Base-by-base conservation (phyloP, 768 basidiomycete genomes). In the Melanogaster broomeanus region DNA sequence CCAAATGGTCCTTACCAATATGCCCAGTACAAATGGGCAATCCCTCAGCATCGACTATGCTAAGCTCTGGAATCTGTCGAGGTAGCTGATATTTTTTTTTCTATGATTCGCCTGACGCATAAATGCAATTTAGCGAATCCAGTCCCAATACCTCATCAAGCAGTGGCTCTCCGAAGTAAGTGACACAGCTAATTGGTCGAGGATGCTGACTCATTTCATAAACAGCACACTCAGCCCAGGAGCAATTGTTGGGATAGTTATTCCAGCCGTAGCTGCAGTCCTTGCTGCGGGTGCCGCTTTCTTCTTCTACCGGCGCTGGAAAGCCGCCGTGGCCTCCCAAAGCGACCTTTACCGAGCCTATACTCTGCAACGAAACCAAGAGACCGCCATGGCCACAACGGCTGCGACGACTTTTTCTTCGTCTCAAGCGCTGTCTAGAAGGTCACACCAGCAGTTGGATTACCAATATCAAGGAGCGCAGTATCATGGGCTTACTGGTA, bases 1-100 rank as follows among this genome's bases (percentile, higher is more conserved):
- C 55, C 65, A 61, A 35, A 25, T 77, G n/a, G 53, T 58, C 16
- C 45, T 77, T 27, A 65, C 61, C n/a, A 76, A 73, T 42, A 52
- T 59, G 21, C 64, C 73, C 28, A 49, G 38, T 6, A 3, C 21
- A 2, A 49, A 45, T 8, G 56, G 51, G 3, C 58, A 66, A 52
- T 49, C 49, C 2, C 62, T 74, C 11, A 40, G 62, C 21, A 62
- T 76, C 25, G 69, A 75, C 40, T 69, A 71, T 37, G 75, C 75
- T 7, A 47, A 50, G 11, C 8, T 68, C 28, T 64, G 53, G 49
- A 45, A 49, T n/a, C 30, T 49, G 33, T 31, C 54, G 50, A 61
- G 45, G 68, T 69, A 47, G 16, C n/a, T 46, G 38, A 9, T 15
- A 33, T 24, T 7, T 34, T 4, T 4, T 24, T 28, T 37, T 11